Evolutionary conservation across 2,329 filamentous ascomycete species (phyloP).

Genomic region (Apiospora marii): DNA sequence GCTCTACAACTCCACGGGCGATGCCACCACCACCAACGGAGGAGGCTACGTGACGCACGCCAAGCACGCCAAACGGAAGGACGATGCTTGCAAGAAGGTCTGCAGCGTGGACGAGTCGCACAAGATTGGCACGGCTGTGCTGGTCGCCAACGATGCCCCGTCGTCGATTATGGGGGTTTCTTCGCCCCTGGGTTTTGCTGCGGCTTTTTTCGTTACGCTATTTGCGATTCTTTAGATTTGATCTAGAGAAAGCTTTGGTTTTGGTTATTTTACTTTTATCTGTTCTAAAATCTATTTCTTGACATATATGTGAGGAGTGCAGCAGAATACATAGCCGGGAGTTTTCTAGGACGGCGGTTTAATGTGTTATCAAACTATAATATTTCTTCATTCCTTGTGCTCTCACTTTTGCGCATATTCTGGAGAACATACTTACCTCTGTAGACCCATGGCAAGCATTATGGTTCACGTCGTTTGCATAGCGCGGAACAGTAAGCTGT

Average conservation of each 20-base stretch:
- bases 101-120: constrained; percentile 46
- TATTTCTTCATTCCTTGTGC: neutral
- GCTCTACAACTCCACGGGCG: constrained; percentile 56
- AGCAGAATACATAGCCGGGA: neutral
- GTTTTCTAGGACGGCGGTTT: neutral
- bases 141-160: constrained; percentile 26
- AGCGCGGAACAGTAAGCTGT: neutral
- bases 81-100: constrained; percentile 37
- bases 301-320: neutral
- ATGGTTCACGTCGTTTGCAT: neutral
- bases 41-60: constrained; percentile 1
- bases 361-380: neutral
- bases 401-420: neutral
- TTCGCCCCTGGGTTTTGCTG: neutral
- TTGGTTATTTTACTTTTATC: neutral
- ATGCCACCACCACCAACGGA: constrained; percentile 24
- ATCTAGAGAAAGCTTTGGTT: neutral
- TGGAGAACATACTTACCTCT: neutral
- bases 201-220: neutral
- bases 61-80: neutral
- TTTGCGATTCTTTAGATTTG: neutral
- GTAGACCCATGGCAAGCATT: neutral
- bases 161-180: neutral
- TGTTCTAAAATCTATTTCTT: neutral
- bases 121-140: constrained; percentile 45